These are phyloP conservation scores for Agrocybe praecox DNA, from an alignment of 768 basidiomycete species.

Conservation along the genomic window DNA sequence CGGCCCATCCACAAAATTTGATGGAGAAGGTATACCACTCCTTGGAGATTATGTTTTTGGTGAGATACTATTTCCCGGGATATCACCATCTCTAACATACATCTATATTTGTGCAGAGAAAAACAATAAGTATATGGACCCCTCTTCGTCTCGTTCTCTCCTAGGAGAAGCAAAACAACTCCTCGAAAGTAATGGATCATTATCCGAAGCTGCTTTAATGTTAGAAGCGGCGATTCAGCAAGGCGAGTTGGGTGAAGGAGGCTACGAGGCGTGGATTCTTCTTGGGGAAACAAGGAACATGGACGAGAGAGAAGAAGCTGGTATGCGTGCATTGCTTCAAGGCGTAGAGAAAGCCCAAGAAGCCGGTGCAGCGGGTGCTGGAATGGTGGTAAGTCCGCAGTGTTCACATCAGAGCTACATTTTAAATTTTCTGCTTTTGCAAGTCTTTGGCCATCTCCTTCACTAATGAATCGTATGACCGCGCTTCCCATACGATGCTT, in stretches of 20 bases:
- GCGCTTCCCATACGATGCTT: conserved; percentile 83
- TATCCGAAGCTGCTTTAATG: conserved; percentile 85
- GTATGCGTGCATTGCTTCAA: conserved; percentile 77
- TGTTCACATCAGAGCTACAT: neutral
- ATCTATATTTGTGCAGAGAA: conserved; percentile 47
- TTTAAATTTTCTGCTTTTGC: conserved; percentile 7
- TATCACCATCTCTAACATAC: neutral
- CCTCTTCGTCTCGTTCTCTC: conserved; percentile 49
- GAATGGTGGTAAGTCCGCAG: conserved; percentile 65
- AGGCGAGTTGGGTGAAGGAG: conserved; percentile 77
- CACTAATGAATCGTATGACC: conserved; percentile 91
- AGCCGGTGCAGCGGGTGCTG: conserved; percentile 62
- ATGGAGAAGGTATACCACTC: conserved; percentile 77
- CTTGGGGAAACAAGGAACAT: conserved; percentile 88
- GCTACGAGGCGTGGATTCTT: conserved; percentile 91
- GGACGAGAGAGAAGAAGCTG: conserved; percentile 86
- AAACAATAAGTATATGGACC: conserved; percentile 71
- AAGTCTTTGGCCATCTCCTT: conserved; percentile 95
- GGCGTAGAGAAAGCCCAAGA: conserved; percentile 70
- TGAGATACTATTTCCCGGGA: conserved; percentile 33
- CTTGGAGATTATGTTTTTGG: conserved; percentile 77
- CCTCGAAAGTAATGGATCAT: conserved; percentile 77
- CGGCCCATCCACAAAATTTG: conserved; percentile 48
- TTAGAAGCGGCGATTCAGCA: conserved; percentile 90
- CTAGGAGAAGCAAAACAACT: conserved; percentile 77